Conservation (phyloP, 305 asterid genomes). For the Striga hermonthica region DNA sequence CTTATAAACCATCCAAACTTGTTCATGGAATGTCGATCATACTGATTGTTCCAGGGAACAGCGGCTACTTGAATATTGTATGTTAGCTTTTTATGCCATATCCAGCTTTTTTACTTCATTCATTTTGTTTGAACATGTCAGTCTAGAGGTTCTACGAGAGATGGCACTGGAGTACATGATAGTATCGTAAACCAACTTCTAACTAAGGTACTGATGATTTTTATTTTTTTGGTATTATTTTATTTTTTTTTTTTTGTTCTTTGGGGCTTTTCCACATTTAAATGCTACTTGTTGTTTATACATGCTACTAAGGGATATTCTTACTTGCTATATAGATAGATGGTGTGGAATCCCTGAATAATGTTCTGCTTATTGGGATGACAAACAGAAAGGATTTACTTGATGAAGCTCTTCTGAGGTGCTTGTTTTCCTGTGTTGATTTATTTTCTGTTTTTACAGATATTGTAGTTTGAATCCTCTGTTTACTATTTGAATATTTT, state of each 20-base stretch:
- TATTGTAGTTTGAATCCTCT: slow-evolving; percentile 23
- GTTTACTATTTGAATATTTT: neutral
- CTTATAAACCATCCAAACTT: slow-evolving; percentile 12
- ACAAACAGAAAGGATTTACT: slow-evolving; percentile 96
- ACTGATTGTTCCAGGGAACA: slow-evolving; percentile 22
- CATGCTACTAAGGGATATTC: slow-evolving; percentile 35
- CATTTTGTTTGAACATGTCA: slow-evolving; percentile 40
- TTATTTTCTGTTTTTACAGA: slow-evolving; percentile 27
- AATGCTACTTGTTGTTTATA: slow-evolving; percentile 26
- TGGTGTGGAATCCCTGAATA: slow-evolving; percentile 97
- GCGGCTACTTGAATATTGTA: slow-evolving; percentile 26
- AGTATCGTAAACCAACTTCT: slow-evolving; percentile 98
- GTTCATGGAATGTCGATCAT: slow-evolving; percentile 16
- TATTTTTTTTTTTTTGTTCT: too few relatives aligned
- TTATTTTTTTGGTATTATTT: too few relatives aligned
- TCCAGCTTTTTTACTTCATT: slow-evolving; percentile 2
- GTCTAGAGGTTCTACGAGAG: slow-evolving; percentile 99
- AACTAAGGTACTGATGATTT: slow-evolving; percentile 69
- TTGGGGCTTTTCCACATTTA: slow-evolving; percentile 27
- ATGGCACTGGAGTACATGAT: slow-evolving; percentile 99
- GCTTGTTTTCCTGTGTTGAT: slow-evolving; percentile 27
- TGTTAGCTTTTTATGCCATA: slow-evolving; percentile 17
- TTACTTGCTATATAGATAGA: slow-evolving; percentile 66
- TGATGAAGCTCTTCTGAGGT: slow-evolving; percentile 99
- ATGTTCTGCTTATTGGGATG: slow-evolving; percentile 98